Percentiles rank a stretch among this genome's conserved stretches.
Conservation (phyloP, 768 basidiomycete species). For the Kwoniella sp. region DNA sequence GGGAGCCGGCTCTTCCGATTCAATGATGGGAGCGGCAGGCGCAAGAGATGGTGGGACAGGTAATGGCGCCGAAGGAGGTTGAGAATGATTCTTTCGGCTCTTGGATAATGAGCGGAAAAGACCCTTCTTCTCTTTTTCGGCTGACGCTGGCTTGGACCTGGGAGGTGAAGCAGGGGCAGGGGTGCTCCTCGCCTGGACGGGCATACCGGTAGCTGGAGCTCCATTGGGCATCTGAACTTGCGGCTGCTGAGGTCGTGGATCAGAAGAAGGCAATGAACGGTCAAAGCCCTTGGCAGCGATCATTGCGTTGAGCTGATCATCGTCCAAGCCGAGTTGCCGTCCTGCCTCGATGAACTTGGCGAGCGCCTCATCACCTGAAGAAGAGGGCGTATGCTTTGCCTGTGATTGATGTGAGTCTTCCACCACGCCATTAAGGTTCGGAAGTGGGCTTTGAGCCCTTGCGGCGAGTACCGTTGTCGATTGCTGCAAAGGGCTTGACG, state of each 20-base stretch:
- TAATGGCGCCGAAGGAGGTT: conserved; percentile 1
- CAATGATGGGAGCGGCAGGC: conserved; percentile 9
- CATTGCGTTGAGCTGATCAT: conserved; percentile 41
- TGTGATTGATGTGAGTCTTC: neutral
- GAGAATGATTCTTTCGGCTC: conserved; percentile 30
- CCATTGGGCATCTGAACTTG: neutral
- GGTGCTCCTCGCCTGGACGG: neutral
- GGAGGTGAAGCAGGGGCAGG: neutral
- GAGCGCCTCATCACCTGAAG: conserved; percentile 30
- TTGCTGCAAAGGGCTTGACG: neutral
- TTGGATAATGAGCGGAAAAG: conserved; percentile 41
- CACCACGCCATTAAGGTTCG: neutral
- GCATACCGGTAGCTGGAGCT: conserved; percentile 5
- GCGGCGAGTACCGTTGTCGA: neutral
- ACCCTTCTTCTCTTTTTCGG: conserved; percentile 27
- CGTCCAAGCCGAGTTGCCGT: conserved; percentile 36
- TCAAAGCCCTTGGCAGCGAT: conserved; percentile 29
- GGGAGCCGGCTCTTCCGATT: conserved; percentile 2
- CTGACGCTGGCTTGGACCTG: neutral
- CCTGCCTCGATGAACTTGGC: conserved; percentile 46
- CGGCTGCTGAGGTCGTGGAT: neutral
- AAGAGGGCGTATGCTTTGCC: conserved; percentile 13
- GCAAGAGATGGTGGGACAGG: conserved; percentile 7
- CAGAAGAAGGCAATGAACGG: conserved; percentile 23
- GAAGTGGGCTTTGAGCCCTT: conserved; percentile 6